Evolutionary conservation across 306 rosid genomes (phyloP), one percentile per base, ranked within the genome.

Genomic region (Gastrolobium bilobum): DNA sequence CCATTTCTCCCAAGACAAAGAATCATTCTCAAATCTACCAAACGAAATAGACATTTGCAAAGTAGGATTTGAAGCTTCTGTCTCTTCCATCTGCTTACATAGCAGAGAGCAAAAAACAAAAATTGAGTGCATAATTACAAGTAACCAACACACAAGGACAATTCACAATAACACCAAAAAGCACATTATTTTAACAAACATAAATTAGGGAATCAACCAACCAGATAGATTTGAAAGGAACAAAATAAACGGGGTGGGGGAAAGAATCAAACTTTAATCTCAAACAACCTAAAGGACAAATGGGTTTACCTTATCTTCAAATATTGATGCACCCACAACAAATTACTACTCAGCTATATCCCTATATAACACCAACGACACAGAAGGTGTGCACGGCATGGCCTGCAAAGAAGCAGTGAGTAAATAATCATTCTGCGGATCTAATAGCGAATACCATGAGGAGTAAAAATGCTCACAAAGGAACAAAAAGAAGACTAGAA

Each of bases 1-100:
- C 94, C 94, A 93, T 87, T 87, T 93, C 87, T 93, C 97, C 97
- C 96, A 93, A 50, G 94, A 89, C 74, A 93, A 80, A 8, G 91
- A 84, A 79, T 91, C 94, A 68, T 79, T 93, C 89, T 85, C 96
- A 74, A 93, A 93, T 73, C 90, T 83, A 47, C 96, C 97, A 72
- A 93, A 91, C 0, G 97, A 93, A 69, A 93, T 89, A 35, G 97
- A 93, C 75, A 91, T 88, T 73, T 91, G 93, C 73, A 93, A 71
- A 35, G 52, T 67, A 65, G 89, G 77, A 71, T 84, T 86, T 10
- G 87, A 53, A 61, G 88, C 86, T 53, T 52, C 75, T n/a, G 73
- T 82, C 83, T 89, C 92, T 37, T 87, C 89, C 91, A 88, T 82
- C 96, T 93, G 81, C 74, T 75, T 11, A 72, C 77, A 82, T 31